Conservation (phyloP, 1,284 basidiomycete species). For the Moesziomyces parantarcticus region DNA sequence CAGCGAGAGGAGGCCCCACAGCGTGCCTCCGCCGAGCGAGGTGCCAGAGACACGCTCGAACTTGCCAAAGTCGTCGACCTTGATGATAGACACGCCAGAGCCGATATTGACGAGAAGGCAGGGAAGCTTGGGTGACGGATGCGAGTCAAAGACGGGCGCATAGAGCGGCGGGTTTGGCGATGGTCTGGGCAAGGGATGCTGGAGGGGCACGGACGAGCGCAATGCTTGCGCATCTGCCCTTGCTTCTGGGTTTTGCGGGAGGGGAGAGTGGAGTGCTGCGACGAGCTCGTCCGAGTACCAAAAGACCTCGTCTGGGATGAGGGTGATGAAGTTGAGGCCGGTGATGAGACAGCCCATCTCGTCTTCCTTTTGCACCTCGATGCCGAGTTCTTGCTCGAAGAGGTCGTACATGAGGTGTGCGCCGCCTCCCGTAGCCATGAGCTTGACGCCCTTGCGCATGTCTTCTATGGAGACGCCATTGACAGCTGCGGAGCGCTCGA, state of each 20-base stretch:
- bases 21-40: slow-evolving; percentile 96
- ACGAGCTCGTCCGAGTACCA: slow-evolving; percentile 98
- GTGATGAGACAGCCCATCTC: slow-evolving; percentile 99
- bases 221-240: slow-evolving; percentile 47
- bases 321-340: slow-evolving; percentile 93
- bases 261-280: slow-evolving; percentile 49
- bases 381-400: slow-evolving; percentile 79
- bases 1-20: slow-evolving; percentile 95
- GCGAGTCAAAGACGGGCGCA: slow-evolving; percentile 82
- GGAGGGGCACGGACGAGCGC: slow-evolving; percentile 42
- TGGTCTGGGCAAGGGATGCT: slow-evolving; percentile 79
- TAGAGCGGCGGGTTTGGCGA: slow-evolving; percentile 91
- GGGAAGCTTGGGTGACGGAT: slow-evolving; percentile 82
- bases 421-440: slow-evolving; percentile 97
- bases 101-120: slow-evolving; percentile 98
- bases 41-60: slow-evolving; percentile 98
- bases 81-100: slow-evolving; percentile 96
- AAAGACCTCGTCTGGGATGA: slow-evolving; percentile 97
- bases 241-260: slow-evolving; percentile 44
- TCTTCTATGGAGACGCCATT: slow-evolving; percentile 88
- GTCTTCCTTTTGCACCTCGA: slow-evolving; percentile 88
- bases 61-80: slow-evolving; percentile 91
- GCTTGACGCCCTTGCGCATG: slow-evolving; percentile 93
- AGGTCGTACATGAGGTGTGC: slow-evolving; percentile 92
- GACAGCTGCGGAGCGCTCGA: slow-evolving; percentile 84